Conservation (phyloP, 2,329 filamentous ascomycete species). For the Fusarium sp. region DNA sequence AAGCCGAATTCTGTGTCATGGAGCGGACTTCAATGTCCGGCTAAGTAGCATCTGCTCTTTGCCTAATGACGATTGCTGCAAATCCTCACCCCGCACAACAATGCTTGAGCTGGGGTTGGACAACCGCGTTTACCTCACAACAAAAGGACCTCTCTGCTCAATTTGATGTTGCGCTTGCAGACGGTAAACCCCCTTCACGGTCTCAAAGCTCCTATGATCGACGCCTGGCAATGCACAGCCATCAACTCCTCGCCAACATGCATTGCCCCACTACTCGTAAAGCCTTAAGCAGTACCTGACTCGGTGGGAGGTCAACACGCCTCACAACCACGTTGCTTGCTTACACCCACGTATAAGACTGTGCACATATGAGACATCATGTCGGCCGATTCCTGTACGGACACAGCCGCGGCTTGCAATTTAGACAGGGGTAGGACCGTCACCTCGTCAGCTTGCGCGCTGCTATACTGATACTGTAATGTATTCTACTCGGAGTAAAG, state of each 20-base stretch:
- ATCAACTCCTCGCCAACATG: conserved; percentile 22
- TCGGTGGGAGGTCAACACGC: conserved; percentile 26
- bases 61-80: conserved; percentile 38
- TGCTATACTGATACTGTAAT: conserved; percentile 42
- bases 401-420: conserved; percentile 14
- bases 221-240: conserved; percentile 32
- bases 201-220: conserved; percentile 33
- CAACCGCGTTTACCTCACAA: conserved; percentile 40
- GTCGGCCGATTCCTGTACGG: conserved; percentile 12
- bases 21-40: conserved; percentile 48
- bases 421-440: conserved; percentile 25
- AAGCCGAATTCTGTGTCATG: conserved; percentile 22
- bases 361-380: conserved; percentile 22
- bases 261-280: conserved; percentile 28
- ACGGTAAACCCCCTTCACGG: conserved; percentile 19
- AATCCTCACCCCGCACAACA: conserved; percentile 32
- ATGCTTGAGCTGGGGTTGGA: conserved; percentile 29
- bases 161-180: conserved; percentile 18
- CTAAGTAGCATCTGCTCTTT: conserved; percentile 9
- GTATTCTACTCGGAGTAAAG: conserved; percentile 48
- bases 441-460: conserved; percentile 35
- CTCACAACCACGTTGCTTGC: conserved; percentile 29
- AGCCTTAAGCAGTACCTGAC: conserved; percentile 23
- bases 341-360: conserved; percentile 5
- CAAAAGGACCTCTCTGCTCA: conserved; percentile 12